Evolutionary conservation across 345 rosid species (phyloP), one percentile per base, ranked within the genome.

Genomic region (Chamaenerion angustifolium): DNA sequence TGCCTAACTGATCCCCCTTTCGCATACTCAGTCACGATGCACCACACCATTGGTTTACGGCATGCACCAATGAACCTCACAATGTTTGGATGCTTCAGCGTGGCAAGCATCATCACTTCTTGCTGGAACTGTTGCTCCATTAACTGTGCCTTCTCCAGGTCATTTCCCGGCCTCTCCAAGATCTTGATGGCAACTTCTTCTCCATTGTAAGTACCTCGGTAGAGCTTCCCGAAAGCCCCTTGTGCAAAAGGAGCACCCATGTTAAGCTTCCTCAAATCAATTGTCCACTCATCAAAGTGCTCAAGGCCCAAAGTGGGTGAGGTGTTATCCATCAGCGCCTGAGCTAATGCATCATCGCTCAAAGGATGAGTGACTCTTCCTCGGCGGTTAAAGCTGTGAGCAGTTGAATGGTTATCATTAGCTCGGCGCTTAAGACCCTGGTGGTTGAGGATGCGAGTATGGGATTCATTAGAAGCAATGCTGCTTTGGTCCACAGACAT

Each of bases 131-230:
- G 77, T 31, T 72, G 77, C 43, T 72, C 77, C 60, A 68, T 68
- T 49, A 65, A 27, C 47, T 62, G 70, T 0, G 71, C 77, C 46
- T 17, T 65, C n/a, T 68, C 71, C 43, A 45, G 61, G 55, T 65
- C 64, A 51, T 52, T 64, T 55, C 53, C 73, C 6, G 77, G 77
- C 66, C 73, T 68, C 73, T 72, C 73, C 62, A 72, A 60, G 45
- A 72, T 65, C 58, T 72, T 72, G 43, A 72, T 72, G n/a, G 77
- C 77, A 12, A 72, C 77, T 16, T 65, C 77, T 56, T 72, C 71
- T 0, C 77, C 71, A 54, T 49, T 62, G 45, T 72, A 72, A 15
- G 77, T 72, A 21, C 77, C 77, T 65, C 73, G 64, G 55, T 72
- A 65, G 35, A 72, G 71, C 60, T 62, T 72, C 48, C 77, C 73